Evolutionary conservation across 1,284 basidiomycete species (phyloP).

Genomic region (Boletus semigastroideus): DNA sequence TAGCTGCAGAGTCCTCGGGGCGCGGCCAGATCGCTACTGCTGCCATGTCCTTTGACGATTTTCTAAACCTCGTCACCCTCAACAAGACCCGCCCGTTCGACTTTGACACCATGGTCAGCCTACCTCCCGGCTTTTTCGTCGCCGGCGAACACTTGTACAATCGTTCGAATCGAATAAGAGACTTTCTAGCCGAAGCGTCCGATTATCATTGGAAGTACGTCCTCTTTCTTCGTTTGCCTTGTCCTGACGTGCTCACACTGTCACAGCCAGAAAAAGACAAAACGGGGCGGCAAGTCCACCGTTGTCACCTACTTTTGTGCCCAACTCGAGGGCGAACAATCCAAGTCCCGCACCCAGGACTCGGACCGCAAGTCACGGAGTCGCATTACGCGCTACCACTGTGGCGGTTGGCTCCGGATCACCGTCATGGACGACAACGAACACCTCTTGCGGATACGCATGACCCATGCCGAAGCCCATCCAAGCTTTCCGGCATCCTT

Average conservation of each 20-base stretch:
- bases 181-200: constrained; percentile 34
- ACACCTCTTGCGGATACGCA: constrained; percentile 34
- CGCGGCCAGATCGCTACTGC: constrained; percentile 36
- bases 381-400: constrained; percentile 35
- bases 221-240: not conserved
- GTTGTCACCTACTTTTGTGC: constrained; percentile 37
- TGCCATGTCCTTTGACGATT: constrained; percentile 35
- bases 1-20: constrained; percentile 30
- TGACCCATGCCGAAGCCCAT: constrained; percentile 36
- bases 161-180: constrained; percentile 35
- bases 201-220: constrained; percentile 38
- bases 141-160: constrained; percentile 35
- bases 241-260: not conserved
- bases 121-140: constrained; percentile 31
- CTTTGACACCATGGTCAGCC: constrained; percentile 36
- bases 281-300: constrained; percentile 34
- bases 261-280: constrained; percentile 35
- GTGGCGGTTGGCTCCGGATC: constrained; percentile 36
- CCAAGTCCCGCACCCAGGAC: constrained; percentile 33
- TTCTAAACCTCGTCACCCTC: constrained; percentile 31
- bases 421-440: constrained; percentile 38
- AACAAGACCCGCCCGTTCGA: constrained; percentile 34
- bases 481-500: constrained; percentile 34
- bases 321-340: constrained; percentile 34
- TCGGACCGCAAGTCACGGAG: constrained; percentile 35